These are phyloP conservation scores for Hyphochytrium catenoides DNA, from an alignment of 352 stramenopile genomes.

Conservation along the genomic window DNA sequence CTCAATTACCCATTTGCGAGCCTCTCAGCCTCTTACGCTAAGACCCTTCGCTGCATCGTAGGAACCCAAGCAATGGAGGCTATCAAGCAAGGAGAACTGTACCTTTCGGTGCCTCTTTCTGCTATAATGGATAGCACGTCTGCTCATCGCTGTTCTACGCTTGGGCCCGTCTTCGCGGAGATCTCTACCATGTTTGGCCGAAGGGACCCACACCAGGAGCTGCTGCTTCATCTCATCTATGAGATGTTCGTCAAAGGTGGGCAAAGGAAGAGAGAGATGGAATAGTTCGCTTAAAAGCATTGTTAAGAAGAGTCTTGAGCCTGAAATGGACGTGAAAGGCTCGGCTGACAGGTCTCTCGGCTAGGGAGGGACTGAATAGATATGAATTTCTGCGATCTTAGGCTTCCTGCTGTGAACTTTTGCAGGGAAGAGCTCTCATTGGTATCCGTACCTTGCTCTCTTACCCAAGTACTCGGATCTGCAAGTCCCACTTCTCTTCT, in stretches of 20 bases:
- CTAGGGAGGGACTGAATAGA: too few relatives aligned
- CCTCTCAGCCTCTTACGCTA: too few relatives aligned
- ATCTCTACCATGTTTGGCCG: conserved; percentile 4
- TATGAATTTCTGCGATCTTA: too few relatives aligned
- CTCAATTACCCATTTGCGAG: too few relatives aligned
- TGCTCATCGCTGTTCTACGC: conserved; percentile 18
- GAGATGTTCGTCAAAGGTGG: conserved; percentile 18
- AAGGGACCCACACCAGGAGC: conserved; percentile 21
- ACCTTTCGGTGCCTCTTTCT: conserved; percentile 40
- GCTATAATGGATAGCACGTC: conserved; percentile 38
- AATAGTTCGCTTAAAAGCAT: too few relatives aligned
- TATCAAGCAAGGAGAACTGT: conserved; percentile 27
- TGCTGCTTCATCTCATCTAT: conserved; percentile 51
- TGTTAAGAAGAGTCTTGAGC: too few relatives aligned
- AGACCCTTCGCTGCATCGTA: too few relatives aligned
- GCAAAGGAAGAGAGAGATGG: too few relatives aligned
- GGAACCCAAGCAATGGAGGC: conserved; percentile 19
- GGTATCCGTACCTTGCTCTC: conserved; percentile 24
- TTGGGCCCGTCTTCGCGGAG: conserved; percentile 14
- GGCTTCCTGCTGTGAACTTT: too few relatives aligned
- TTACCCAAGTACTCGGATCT: conserved; percentile 18
- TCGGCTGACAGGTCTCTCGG: too few relatives aligned
- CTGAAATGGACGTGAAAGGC: too few relatives aligned
- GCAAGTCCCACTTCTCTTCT: conserved; percentile 15
- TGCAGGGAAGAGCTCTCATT: conserved; percentile 12